phyloP scores from a whole-genome alignment of 2,329 filamentous ascomycete species.

The Ascochyta fabae region DNA sequence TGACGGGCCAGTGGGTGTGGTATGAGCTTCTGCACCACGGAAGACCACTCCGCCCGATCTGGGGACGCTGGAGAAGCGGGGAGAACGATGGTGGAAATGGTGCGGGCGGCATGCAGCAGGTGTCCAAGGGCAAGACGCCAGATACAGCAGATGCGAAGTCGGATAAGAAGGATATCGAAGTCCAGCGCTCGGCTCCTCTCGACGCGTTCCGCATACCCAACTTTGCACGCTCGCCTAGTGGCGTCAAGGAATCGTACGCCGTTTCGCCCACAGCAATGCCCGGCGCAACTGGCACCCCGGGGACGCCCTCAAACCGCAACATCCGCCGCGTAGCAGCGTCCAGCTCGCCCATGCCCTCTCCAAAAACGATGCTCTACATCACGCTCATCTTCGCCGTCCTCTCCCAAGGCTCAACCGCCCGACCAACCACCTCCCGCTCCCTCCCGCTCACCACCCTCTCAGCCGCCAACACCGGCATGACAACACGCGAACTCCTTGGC shows the following conservation, averaged over 20 bases:
- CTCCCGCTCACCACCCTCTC: constrained; percentile 21
- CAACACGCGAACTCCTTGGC: constrained; percentile 40
- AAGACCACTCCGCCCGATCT: constrained; percentile 51
- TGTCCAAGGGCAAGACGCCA: constrained; percentile 23
- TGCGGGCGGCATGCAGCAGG: constrained; percentile 40
- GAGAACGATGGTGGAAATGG: constrained; percentile 21
- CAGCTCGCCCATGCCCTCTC: constrained; percentile 53
- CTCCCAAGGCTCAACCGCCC: constrained; percentile 34
- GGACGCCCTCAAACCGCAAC: constrained; percentile 33
- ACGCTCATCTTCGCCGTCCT: constrained; percentile 54
- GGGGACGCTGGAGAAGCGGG: constrained; percentile 33
- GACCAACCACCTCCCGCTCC: constrained; percentile 34
- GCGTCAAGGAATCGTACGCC: constrained; percentile 34
- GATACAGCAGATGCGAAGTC: constrained; percentile 22
- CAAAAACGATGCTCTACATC: constrained; percentile 55
- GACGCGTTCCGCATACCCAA: constrained; percentile 48
- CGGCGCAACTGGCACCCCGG: constrained; percentile 7
- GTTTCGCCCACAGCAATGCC: constrained; percentile 21
- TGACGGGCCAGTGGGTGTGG: constrained; percentile 70
- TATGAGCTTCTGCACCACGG: constrained; percentile 65
- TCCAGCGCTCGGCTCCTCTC: constrained; percentile 39
- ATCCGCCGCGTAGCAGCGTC: constrained; percentile 46
- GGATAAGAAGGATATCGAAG: constrained; percentile 20
- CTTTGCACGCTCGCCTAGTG: constrained; percentile 42
- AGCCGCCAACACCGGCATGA: constrained; percentile 25